These are phyloP conservation scores for Emergomyces africanus DNA, from an alignment of 2,329 filamentous ascomycete species.

Conservation along the genomic window DNA sequence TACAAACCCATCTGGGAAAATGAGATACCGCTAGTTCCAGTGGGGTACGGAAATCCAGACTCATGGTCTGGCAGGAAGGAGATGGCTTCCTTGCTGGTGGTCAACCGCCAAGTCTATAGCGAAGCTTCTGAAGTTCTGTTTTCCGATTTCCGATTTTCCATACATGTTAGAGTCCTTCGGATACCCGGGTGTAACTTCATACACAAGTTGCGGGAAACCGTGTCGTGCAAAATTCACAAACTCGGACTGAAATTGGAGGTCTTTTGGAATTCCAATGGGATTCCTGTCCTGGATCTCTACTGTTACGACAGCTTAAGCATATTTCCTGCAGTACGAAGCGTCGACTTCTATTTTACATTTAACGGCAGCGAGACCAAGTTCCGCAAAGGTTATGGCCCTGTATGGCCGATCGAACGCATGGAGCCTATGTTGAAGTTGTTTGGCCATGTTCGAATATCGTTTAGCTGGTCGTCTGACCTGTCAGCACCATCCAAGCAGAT, in stretches of 20 bases:
- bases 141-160: background rate
- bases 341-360: background rate
- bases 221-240: background rate
- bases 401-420: background rate
- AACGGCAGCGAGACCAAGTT: background rate
- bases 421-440: background rate
- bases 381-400: background rate
- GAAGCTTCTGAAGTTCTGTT: background rate
- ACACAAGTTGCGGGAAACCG: background rate
- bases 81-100: background rate
- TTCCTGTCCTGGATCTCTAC: background rate
- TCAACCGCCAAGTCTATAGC: background rate
- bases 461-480: background rate
- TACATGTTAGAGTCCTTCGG: background rate
- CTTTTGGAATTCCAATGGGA: background rate
- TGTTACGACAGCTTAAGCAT: background rate
- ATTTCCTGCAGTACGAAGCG: background rate
- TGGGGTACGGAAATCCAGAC: background rate
- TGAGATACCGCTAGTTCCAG: background rate
- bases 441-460: background rate
- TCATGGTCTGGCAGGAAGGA: background rate
- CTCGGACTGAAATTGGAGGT: background rate
- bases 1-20: background rate
- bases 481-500: background rate
- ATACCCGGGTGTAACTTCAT: background rate